These are phyloP conservation scores for Trametopsis cervina DNA, from an alignment of 768 basidiomycete genomes.

Conservation along the genomic window DNA sequence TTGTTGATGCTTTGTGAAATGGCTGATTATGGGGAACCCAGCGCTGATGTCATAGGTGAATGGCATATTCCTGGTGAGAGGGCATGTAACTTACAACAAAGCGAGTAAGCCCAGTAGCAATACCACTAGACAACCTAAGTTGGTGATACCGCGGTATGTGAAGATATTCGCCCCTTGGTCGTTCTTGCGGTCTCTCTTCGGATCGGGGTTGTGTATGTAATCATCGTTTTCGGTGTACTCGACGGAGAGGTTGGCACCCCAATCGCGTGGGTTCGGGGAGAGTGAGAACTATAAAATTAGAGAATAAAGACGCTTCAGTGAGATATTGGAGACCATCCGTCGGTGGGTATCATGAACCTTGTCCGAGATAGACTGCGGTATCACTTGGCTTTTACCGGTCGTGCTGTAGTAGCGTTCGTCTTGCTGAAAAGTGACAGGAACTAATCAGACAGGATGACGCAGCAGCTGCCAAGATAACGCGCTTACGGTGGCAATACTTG, in stretches of 20 bases:
- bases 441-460: too few species aligned
- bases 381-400: neutral
- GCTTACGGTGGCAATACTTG: too few species aligned
- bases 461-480: too few species aligned
- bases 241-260: constrained; percentile 61
- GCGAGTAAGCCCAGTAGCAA: constrained; percentile 41
- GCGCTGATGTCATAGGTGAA: constrained; percentile 22
- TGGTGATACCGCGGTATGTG: constrained; percentile 55
- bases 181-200: constrained; percentile 15
- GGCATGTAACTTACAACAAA: constrained; percentile 50
- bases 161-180: constrained; percentile 36
- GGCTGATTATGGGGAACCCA: constrained; percentile 35
- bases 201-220: constrained; percentile 60
- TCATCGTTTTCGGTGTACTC: constrained; percentile 67
- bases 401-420: constrained; percentile 15
- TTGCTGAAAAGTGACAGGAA: constrained; percentile 7
- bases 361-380: constrained; percentile 23
- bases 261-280: constrained; percentile 55
- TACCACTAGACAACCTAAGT: constrained; percentile 61
- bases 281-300: constrained; percentile 45
- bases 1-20: constrained; percentile 22
- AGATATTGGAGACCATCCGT: too few species aligned
- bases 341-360: constrained; percentile 19
- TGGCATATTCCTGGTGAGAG: constrained; percentile 41
- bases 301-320: neutral